phyloP scores from a whole-genome alignment of 352 stramenopile genomes.

The Globisporangium apiculatum region DNA sequence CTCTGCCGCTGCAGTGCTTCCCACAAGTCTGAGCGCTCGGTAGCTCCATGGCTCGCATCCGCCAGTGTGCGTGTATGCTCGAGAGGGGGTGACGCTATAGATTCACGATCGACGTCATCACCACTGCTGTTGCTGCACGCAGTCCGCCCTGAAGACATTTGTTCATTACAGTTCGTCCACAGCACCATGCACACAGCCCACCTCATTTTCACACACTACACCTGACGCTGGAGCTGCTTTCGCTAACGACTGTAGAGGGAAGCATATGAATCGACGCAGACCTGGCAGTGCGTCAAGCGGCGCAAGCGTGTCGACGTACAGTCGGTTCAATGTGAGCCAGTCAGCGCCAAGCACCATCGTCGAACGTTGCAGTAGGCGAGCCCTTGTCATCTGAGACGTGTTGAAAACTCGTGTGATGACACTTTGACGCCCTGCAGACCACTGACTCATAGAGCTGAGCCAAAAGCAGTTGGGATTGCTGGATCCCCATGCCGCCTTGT shows the following conservation, averaged over 20 bases:
- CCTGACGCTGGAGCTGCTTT: too few relatives aligned
- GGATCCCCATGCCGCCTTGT: constrained; percentile 39
- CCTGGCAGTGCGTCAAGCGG: constrained; percentile 28
- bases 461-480: constrained; percentile 24
- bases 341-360: constrained; percentile 41
- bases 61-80: too few relatives aligned
- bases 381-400: constrained; percentile 30
- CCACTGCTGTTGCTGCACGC: too few relatives aligned
- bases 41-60: too few relatives aligned
- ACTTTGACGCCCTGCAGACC: constrained; percentile 21
- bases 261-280: constrained; percentile 40
- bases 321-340: constrained; percentile 42
- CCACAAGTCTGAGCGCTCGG: too few relatives aligned
- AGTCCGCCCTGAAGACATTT: too few relatives aligned
- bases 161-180: too few relatives aligned
- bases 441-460: constrained; percentile 29
- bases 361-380: constrained; percentile 17
- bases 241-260: constrained; percentile 2
- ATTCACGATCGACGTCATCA: too few relatives aligned
- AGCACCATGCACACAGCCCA: too few relatives aligned
- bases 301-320: constrained; percentile 31
- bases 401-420: constrained; percentile 11
- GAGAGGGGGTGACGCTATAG: too few relatives aligned
- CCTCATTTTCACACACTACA: too few relatives aligned
- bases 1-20: too few relatives aligned